A percentile compares a stretch with the other conserved stretches of the same genome.
Conservation (phyloP, 163 green algal species). For the Trebouxiophyceae sp. region DNA sequence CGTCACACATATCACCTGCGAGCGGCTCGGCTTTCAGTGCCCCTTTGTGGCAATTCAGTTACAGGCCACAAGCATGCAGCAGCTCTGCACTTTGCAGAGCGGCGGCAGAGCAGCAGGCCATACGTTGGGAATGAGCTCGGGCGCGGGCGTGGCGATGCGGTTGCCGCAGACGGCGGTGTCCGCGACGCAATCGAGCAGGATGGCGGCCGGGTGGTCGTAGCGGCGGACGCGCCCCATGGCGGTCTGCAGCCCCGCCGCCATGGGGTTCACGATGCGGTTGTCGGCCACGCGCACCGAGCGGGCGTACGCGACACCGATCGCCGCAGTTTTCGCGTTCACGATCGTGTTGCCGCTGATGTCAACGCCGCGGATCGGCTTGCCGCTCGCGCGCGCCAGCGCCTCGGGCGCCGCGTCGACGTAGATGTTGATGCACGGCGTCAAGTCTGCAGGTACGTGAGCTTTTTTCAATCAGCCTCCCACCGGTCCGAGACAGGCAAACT, state of each 20-base stretch:
- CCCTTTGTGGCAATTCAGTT: too few species aligned
- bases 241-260: neutral
- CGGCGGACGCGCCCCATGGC: too few species aligned
- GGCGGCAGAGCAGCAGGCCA: too few species aligned
- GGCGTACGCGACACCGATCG: neutral
- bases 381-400: neutral
- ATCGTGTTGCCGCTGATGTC: neutral
- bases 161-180: neutral
- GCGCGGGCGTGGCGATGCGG: neutral
- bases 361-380: neutral
- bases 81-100: too few species aligned
- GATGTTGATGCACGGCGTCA: neutral
- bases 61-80: too few species aligned
- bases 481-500: too few species aligned
- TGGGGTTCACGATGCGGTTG: neutral
- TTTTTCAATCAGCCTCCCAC: too few species aligned
- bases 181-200: neutral
- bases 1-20: too few species aligned
- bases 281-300: neutral
- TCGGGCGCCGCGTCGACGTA: neutral
- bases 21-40: too few species aligned
- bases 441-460: neutral
- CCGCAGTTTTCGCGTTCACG: neutral
- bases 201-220: neutral
- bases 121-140: neutral